These are phyloP conservation scores for Dictyostelium capitatum DNA, from an alignment of 78 protist genomes.

Conservation along the genomic window DNA sequence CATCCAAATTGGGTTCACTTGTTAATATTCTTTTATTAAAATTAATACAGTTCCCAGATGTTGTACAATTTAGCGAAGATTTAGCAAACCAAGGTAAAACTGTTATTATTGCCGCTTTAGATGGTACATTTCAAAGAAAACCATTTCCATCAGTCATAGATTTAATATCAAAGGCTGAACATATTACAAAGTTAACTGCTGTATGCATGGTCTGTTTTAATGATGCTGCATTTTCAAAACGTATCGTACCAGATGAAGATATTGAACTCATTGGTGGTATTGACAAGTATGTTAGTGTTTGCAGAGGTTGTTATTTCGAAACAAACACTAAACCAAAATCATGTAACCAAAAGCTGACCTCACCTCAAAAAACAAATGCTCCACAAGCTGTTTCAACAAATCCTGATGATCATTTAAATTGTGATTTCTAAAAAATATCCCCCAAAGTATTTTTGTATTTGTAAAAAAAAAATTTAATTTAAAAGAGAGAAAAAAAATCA, in stretches of 20 bases:
- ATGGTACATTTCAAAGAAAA: constrained; percentile 91
- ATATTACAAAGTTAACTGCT: constrained; percentile 89
- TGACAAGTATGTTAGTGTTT: constrained; percentile 93
- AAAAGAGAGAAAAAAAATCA: background rate
- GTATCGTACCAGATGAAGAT: constrained; percentile 78
- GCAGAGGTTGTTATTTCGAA: constrained; percentile 88
- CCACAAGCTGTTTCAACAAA: background rate
- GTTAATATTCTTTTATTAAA: background rate
- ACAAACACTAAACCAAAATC: background rate
- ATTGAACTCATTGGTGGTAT: constrained; percentile 94
- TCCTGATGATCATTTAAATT: constrained; percentile 11
- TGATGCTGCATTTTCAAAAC: constrained; percentile 91
- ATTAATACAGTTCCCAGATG: constrained; percentile 89
- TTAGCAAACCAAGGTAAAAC: constrained; percentile 92
- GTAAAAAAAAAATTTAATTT: background rate
- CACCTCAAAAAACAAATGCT: no score
- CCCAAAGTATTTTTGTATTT: background rate
- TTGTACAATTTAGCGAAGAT: constrained; percentile 88
- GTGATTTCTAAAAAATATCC: background rate
- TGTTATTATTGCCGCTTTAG: constrained; percentile 94
- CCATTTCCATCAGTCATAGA: constrained; percentile 86
- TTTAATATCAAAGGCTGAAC: constrained; percentile 90
- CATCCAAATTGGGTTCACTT: background rate
- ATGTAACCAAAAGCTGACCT: no score
- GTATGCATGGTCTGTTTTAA: constrained; percentile 88